phyloP scores from a whole-genome alignment of 2,329 filamentous ascomycete species.

The Chaetomiaceae sp. region DNA sequence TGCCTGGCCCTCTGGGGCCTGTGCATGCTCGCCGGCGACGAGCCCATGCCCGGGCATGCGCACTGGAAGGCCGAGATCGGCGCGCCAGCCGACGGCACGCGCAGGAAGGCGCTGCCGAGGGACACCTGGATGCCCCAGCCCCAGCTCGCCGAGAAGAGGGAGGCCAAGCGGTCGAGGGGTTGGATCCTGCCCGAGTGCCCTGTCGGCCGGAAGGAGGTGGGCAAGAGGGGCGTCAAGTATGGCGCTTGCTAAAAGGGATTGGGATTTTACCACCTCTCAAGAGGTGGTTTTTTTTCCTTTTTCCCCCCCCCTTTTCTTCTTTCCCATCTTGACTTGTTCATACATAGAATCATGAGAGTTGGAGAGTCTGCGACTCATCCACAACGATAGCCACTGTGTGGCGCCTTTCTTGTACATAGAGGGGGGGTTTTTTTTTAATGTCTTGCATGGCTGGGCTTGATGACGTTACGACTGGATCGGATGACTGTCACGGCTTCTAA shows the following conservation, averaged over 20 bases:
- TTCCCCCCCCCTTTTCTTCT: neutral
- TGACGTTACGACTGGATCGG: constrained; percentile 21
- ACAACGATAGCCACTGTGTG: neutral
- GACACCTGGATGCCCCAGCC: constrained; percentile 73
- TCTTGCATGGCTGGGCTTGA: constrained; percentile 13
- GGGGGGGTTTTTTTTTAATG: neutral
- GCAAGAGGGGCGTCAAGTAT: constrained; percentile 60
- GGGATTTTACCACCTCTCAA: neutral
- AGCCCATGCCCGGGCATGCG: constrained; percentile 44
- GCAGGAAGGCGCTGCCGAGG: constrained; percentile 64
- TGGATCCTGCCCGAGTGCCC: constrained; percentile 75
- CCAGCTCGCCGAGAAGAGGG: constrained; percentile 69
- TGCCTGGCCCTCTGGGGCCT: constrained; percentile 73
- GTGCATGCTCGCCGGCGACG: constrained; percentile 45
- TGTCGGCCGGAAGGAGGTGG: constrained; percentile 66
- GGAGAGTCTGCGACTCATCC: constrained; percentile 15
- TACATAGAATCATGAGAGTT: neutral
- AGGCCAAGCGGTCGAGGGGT: constrained; percentile 67
- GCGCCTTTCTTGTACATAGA: constrained; percentile 8
- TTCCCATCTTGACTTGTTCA: neutral
- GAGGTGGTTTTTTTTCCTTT: neutral
- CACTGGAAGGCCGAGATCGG: constrained; percentile 69
- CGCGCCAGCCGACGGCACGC: constrained; percentile 66
- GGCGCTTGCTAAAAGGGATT: constrained; percentile 37
- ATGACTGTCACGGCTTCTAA: constrained; percentile 16